phyloP scores from a whole-genome alignment of 2,329 filamentous ascomycete species.

The Neonectria coccinea region DNA sequence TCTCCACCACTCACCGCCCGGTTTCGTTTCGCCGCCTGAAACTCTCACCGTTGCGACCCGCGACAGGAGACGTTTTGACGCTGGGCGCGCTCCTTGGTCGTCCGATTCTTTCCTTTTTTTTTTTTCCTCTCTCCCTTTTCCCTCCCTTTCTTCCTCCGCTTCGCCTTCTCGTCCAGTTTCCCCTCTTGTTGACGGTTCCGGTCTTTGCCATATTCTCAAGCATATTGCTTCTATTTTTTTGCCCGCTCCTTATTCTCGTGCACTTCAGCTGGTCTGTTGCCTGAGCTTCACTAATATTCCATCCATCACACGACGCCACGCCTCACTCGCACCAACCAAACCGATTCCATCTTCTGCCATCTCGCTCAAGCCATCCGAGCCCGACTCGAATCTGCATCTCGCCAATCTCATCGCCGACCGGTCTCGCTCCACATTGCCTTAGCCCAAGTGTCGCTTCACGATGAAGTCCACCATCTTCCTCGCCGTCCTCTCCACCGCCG shows the following conservation, averaged over 20 bases:
- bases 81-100: conserved; percentile 15
- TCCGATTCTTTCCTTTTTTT: conserved; percentile 1
- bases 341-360: conserved; percentile 10
- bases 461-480: conserved; percentile 49
- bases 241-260: neutral
- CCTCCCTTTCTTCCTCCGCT: conserved; percentile 7
- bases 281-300: conserved; percentile 8
- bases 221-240: conserved; percentile 37
- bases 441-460: conserved; percentile 21
- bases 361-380: conserved; percentile 21
- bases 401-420: neutral
- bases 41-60: conserved; percentile 42
- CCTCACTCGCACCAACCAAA: neutral
- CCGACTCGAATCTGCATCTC: neutral
- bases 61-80: conserved; percentile 33
- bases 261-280: conserved; percentile 26
- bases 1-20: conserved; percentile 34
- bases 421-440: neutral
- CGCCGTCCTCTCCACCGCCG: conserved; percentile 57
- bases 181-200: neutral
- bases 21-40: conserved; percentile 43
- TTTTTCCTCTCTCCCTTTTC: conserved; percentile 22
- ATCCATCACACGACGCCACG: neutral
- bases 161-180: neutral
- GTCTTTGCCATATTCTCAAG: conserved; percentile 11